Base-by-base conservation (phyloP, 1,284 basidiomycete genomes). In the Trichosporon sp. region DNA sequence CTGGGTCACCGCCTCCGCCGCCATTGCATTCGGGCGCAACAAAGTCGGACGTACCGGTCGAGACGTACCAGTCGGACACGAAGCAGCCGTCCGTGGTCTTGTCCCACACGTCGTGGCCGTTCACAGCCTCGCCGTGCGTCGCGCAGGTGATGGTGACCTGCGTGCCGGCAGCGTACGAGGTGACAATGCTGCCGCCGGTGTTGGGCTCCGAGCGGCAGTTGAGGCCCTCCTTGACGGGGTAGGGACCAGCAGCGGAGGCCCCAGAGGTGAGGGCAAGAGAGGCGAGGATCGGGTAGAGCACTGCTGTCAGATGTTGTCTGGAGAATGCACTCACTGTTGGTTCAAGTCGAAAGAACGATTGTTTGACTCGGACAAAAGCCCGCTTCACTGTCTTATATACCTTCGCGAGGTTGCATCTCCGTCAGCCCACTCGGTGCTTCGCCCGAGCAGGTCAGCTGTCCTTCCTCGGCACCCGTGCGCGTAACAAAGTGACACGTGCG, bases 21-120 rank as follows among this genome's bases (percentile, higher is more conserved):
- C 11, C 51, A 32, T 21, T 19, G 66, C 66, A 67, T 12, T 35
- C 66, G 32, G n/a, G 26, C 21, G 51, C 43, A n/a, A 67, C 43
- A 16, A 56, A 31, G 11, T 37, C 51, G 48, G 26, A n/a, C 31
- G 31, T 26, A 2, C 66, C 66, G 7, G 66, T 67, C 11, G 32
- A 35, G 5, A 67, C 48, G 32, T 54, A 67, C 26, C 35, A 51
- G 48, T 67, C 66, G 16, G 46, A 48, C 16, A 54, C 66, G 32
- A n/a, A 67, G 66, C 66, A 67, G 66, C 66, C 66, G 48, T 67
- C 66, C 19, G 12, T 6, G 8, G 66, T 67, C 66, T 67, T 67
- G 66, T 67, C 66, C 66, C 66, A 67, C 43, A 67, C 12, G 19
- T 54, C 35, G 48, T 67, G 35, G 26, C 48, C 48, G 48, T 67